Percentiles rank a stretch among this genome's conserved stretches.
Conservation (phyloP, 306 rosid genomes). For the Lupinus albus region DNA sequence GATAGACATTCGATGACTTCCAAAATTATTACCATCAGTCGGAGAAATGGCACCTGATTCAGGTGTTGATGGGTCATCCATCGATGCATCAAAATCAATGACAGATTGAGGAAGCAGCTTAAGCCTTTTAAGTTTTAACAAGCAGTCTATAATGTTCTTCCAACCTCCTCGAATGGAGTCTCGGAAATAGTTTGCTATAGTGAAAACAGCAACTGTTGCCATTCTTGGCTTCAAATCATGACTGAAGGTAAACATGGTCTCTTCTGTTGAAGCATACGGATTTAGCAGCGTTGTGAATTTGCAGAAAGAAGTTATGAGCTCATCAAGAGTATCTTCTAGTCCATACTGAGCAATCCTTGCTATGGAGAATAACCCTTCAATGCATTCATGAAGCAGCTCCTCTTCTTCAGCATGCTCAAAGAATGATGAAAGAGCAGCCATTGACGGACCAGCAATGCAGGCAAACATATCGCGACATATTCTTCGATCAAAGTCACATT, state of each 20-base stretch:
- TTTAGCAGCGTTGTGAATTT: slow-evolving; percentile 83
- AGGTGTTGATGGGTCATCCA: slow-evolving; percentile 42
- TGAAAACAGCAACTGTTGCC: slow-evolving; percentile 87
- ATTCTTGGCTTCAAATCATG: slow-evolving; percentile 82
- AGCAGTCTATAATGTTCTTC: slow-evolving; percentile 87
- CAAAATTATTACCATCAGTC: slow-evolving; percentile 48
- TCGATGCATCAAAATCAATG: slow-evolving; percentile 58
- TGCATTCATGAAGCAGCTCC: slow-evolving; percentile 83
- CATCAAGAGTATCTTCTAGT: slow-evolving; percentile 87
- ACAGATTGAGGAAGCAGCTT: slow-evolving; percentile 73
- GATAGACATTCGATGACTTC: slow-evolving; percentile 51
- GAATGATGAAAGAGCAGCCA: slow-evolving; percentile 77
- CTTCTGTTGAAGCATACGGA: slow-evolving; percentile 93
- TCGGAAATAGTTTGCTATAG: slow-evolving; percentile 69
- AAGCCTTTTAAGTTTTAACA: slow-evolving; percentile 82
- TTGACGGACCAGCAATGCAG: slow-evolving; percentile 84
- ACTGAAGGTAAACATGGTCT: slow-evolving; percentile 76
- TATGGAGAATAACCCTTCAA: slow-evolving; percentile 81
- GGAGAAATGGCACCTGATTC: slow-evolving; percentile 57
- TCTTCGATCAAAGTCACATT: slow-evolving; percentile 59
- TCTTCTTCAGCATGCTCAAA: slow-evolving; percentile 90
- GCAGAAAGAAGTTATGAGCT: slow-evolving; percentile 75
- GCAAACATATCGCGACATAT: slow-evolving; percentile 94
- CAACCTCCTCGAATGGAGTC: slow-evolving; percentile 83
- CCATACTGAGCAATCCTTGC: slow-evolving; percentile 83